These are phyloP conservation scores for Ogataea pignaliae DNA, from an alignment of 805 yeast species.

Conservation along the genomic window DNA sequence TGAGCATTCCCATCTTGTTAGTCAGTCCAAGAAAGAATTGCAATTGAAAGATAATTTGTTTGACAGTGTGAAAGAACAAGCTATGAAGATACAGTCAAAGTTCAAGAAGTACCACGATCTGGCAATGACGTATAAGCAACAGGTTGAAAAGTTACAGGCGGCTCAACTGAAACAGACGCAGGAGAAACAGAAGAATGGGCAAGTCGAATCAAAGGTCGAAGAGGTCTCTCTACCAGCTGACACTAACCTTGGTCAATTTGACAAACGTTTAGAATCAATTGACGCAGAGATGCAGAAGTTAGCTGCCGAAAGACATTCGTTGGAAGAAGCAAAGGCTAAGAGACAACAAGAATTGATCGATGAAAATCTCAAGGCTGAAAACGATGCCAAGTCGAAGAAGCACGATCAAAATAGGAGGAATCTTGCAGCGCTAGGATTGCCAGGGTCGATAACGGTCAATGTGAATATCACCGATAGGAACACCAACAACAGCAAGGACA, in stretches of 20 bases:
- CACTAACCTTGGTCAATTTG: neutral
- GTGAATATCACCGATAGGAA: neutral
- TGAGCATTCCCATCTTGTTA: too few species aligned
- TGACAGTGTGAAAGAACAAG: too few species aligned
- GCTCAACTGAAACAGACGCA: conserved; percentile 4
- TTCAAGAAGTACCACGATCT: neutral
- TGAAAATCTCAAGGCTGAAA: neutral
- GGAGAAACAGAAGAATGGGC: neutral
- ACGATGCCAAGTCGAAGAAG: too few species aligned
- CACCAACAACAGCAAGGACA: too few species aligned
- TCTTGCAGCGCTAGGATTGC: neutral
- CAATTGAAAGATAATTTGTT: too few species aligned
- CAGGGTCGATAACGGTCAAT: conserved; percentile 1
- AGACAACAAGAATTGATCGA: neutral
- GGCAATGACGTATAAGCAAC: neutral
- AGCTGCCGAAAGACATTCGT: neutral
- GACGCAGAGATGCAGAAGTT: neutral
- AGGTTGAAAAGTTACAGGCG: conserved; percentile 4
- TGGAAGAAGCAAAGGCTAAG: neutral
- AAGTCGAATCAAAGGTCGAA: neutral
- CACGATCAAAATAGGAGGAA: neutral
- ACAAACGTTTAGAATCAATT: neutral
- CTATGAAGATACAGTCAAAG: conserved; percentile 2
- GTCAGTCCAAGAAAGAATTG: too few species aligned
- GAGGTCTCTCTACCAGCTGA: too few species aligned